Base-by-base conservation (phyloP, 2,329 filamentous ascomycete species). In the Cladophialophora exuberans region DNA sequence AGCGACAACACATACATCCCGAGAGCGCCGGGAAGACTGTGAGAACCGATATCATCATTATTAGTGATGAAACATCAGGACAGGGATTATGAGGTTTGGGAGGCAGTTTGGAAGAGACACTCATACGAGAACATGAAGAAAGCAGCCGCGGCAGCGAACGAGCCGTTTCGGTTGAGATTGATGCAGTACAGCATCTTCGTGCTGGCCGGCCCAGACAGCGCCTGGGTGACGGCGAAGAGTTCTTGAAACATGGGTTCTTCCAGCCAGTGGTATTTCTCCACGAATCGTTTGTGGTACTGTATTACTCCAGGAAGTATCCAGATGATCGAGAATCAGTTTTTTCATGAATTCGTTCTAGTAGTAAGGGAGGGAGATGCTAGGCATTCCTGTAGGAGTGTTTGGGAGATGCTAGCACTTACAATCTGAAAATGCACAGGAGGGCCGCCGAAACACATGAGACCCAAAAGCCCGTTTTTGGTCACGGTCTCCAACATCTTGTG, bases 161-260 rank as follows among this genome's bases (percentile, higher is more conserved):
- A 73, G 0, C 86, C 86, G n/a, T 79, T 79, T 55, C 83, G 84
- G 6, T 89, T 78, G 17, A 87, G 69, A 30, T 83, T 83, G 38
- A 90, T 83, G 56, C 82, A 87, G 57, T 87, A 89, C 0, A 83
- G 67, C 81, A 90, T 86, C 66, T 90, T 90, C 1, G 87, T 89
- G 61, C 83, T 87, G 0, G 63, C 86, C 0, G 87, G 87, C 0
- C 87, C 87, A 0, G 83, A 84, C 2, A 89, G 75, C 1, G 83
- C 83, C 70, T 90, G 87, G 18, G 79, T 83, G 43, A 90, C 72
- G 22, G 83, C 85, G 68, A 90, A 90, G 0, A 90, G 77, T 65
- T 90, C 87, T 67, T 88, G 84, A 69, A 54, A 87, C 88, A 86
- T 52, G 7, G 36, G 44, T 25, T 54, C 52, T 22, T 52, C 50